phyloP scores from a whole-genome alignment of 768 basidiomycete species.

The Rhodosporidiobolus sp. region DNA sequence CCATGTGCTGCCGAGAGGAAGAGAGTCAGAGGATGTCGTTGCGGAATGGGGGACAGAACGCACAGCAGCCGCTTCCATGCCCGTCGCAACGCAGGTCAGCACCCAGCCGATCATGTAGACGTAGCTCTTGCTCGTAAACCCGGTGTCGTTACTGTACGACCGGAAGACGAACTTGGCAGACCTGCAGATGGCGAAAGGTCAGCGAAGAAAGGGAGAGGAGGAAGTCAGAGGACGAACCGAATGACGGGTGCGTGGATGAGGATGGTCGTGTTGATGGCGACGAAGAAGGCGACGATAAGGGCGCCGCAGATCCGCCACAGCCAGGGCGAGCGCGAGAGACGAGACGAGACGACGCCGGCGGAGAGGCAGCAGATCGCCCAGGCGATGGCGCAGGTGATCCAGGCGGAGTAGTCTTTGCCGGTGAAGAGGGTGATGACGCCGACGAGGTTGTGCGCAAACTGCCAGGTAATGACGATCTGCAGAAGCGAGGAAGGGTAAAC shows the following conservation, averaged over 20 bases:
- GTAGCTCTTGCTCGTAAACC: slow-evolving; percentile 43
- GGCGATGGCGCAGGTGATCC: slow-evolving; percentile 35
- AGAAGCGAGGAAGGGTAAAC: too few relatives aligned
- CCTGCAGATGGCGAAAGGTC: background rate
- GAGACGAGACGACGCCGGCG: slow-evolving; percentile 31
- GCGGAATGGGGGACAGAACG: too few relatives aligned
- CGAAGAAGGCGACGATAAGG: slow-evolving; percentile 27
- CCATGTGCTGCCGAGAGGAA: slow-evolving; percentile 45
- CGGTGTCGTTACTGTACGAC: slow-evolving; percentile 39
- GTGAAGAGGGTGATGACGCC: slow-evolving; percentile 38
- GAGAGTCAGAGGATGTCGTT: too few relatives aligned
- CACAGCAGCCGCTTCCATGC: slow-evolving; percentile 49
- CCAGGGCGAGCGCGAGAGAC: slow-evolving; percentile 37
- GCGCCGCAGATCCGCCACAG: slow-evolving; percentile 40
- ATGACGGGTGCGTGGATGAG: slow-evolving; percentile 18
- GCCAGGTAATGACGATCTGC: slow-evolving; percentile 41
- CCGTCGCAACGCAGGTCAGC: slow-evolving; percentile 49
- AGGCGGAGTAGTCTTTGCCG: slow-evolving; percentile 20
- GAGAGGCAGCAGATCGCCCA: slow-evolving; percentile 35
- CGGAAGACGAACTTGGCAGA: slow-evolving; percentile 40
- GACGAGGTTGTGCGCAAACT: slow-evolving; percentile 40
- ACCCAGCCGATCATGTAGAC: slow-evolving; percentile 51
- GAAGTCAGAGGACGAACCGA: slow-evolving; percentile 10
- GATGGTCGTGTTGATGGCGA: slow-evolving; percentile 38
- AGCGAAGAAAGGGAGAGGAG: background rate